A percentile compares a stretch with the other conserved stretches of the same genome.
These are phyloP conservation scores for Marchantia paleacea DNA, from an alignment of 225 moss, liverwort and hornwort species.

Conservation along the genomic window DNA sequence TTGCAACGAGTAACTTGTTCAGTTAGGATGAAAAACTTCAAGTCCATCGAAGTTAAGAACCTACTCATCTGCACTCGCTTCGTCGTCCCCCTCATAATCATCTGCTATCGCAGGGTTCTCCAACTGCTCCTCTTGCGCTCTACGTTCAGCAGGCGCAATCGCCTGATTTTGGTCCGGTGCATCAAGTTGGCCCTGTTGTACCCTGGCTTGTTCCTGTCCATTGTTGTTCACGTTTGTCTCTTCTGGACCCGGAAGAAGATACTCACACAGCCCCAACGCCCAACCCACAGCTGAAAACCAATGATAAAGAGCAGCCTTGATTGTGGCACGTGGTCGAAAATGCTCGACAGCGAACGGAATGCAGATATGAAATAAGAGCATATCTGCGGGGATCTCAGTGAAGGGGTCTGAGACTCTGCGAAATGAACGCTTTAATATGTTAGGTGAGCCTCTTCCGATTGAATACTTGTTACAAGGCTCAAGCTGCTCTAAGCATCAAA, in stretches of 20 bases:
- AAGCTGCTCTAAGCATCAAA: too few species aligned
- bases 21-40: not conserved
- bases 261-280: constrained; percentile 80
- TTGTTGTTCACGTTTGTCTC: constrained; percentile 55
- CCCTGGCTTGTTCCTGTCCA: constrained; percentile 40
- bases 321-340: constrained; percentile 89
- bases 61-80: constrained; percentile 42
- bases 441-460: not conserved
- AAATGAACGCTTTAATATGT: not conserved
- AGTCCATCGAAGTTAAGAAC: not conserved
- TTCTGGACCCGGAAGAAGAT: constrained; percentile 76
- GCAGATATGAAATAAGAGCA: constrained; percentile 96
- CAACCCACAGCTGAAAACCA: constrained; percentile 90
- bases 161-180: constrained; percentile 9
- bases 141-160: constrained; percentile 23
- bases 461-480: too few species aligned
- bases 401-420: constrained; percentile 99
- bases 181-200: constrained; percentile 12
- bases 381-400: constrained; percentile 98
- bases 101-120: constrained; percentile 32
- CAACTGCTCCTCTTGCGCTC: constrained; percentile 34
- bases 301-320: constrained; percentile 75
- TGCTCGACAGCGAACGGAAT: constrained; percentile 98
- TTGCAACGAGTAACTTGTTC: too few species aligned
- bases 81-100: constrained; percentile 31